A percentile compares a stretch with the other conserved stretches of the same genome.
These are phyloP conservation scores for Neurospora sp. DNA, from an alignment of 495 filamentous ascomycete genomes.

Conservation along the genomic window DNA sequence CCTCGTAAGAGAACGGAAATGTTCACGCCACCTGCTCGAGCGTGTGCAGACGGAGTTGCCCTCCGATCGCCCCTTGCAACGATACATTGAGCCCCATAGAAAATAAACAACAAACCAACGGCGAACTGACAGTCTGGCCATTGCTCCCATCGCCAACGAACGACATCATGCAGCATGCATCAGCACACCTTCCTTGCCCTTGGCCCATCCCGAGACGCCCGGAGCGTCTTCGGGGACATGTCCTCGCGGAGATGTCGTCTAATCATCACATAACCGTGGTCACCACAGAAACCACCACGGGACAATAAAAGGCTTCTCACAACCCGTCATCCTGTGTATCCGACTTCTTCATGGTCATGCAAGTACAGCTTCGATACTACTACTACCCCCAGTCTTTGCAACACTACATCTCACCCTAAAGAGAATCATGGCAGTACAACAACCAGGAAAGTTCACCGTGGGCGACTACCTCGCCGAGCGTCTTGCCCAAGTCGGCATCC, in stretches of 20 bases:
- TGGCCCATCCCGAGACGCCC: neutral
- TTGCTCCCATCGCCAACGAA: neutral
- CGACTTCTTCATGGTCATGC: neutral
- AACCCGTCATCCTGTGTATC: neutral
- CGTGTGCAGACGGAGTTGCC: neutral
- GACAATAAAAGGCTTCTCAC: neutral
- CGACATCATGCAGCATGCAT: neutral
- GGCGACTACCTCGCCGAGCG: constrained; percentile 58
- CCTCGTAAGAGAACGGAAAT: neutral
- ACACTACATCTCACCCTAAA: neutral
- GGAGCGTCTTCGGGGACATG: neutral
- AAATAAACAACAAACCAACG: neutral
- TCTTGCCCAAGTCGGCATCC: constrained; percentile 55
- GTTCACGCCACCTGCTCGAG: neutral
- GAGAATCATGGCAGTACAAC: neutral
- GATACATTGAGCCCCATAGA: neutral
- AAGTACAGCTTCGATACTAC: neutral
- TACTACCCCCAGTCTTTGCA: neutral
- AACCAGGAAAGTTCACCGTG: constrained; percentile 17
- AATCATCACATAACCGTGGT: neutral
- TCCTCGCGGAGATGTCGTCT: neutral
- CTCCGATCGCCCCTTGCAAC: neutral
- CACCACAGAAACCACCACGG: neutral
- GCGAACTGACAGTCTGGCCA: neutral
- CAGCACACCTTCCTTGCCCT: neutral